phyloP scores from a whole-genome alignment of 352 stramenopile genomes.

The Globisporangium recalcitrans region DNA sequence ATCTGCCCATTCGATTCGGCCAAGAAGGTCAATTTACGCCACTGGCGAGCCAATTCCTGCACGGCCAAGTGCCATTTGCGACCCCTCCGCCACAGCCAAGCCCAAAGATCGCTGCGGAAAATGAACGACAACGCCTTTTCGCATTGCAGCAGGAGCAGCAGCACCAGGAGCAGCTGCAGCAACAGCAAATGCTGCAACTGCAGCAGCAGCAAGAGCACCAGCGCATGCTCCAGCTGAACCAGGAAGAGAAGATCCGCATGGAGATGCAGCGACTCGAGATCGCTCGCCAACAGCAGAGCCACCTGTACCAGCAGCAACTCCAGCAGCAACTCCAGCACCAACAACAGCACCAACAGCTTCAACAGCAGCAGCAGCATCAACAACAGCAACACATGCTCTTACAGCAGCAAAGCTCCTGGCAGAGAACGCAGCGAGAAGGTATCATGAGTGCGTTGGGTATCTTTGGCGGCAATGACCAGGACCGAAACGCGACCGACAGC shows the following conservation, averaged over 20 bases:
- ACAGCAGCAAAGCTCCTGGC: slow-evolving; percentile 77
- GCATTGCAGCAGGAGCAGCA: slow-evolving; percentile 61
- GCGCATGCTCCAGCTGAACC: slow-evolving; percentile 57
- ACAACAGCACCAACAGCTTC: slow-evolving; percentile 44
- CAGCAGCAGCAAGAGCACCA: slow-evolving; percentile 68
- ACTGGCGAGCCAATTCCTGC: slow-evolving; percentile 69
- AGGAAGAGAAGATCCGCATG: slow-evolving; percentile 76
- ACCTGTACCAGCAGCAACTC: slow-evolving; percentile 52
- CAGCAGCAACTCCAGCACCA: slow-evolving; percentile 41
- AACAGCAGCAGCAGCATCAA: slow-evolving; percentile 53
- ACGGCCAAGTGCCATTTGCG: slow-evolving; percentile 67
- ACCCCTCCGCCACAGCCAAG: slow-evolving; percentile 21
- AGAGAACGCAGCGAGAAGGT: slow-evolving; percentile 61
- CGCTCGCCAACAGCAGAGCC: slow-evolving; percentile 58
- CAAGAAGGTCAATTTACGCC: slow-evolving; percentile 67
- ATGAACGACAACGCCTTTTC: slow-evolving; percentile 52
- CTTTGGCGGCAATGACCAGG: slow-evolving; percentile 39
- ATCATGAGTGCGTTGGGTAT: slow-evolving; percentile 76
- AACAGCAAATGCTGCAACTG: slow-evolving; percentile 56
- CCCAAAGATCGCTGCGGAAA: slow-evolving; percentile 11
- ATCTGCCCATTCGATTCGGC: slow-evolving; percentile 82
- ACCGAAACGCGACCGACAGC: slow-evolving; percentile 20
- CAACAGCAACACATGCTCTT: slow-evolving; percentile 65
- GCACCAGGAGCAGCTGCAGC: slow-evolving; percentile 53
- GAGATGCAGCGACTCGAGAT: slow-evolving; percentile 81